A percentile compares a stretch with the other conserved stretches of the same genome.
Evolutionary conservation across 1,139 yeast genomes (phyloP).

Genomic region (Saccharomycopsis hybrid): DNA sequence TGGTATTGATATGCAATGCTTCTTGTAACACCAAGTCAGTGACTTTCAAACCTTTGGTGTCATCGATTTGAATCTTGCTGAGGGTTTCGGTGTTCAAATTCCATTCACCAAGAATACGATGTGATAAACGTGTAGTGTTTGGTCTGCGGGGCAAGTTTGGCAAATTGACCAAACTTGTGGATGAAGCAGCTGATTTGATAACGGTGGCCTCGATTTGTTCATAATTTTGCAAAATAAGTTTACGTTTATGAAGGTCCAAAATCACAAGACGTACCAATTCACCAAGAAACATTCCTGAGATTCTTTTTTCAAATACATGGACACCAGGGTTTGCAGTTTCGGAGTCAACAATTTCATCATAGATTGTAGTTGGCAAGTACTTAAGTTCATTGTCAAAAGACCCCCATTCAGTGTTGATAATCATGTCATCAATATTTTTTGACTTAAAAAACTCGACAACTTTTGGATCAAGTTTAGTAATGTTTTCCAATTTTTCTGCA

Average conservation of each 20-base stretch:
- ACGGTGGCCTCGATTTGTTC: conserved; percentile 23
- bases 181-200: conserved; percentile 11
- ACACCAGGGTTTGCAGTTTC: conserved; percentile 77
- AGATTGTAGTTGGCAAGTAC: conserved; percentile 67
- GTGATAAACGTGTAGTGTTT: conserved; percentile 43
- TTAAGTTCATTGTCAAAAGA: conserved; percentile 79
- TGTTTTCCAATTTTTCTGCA: conserved; percentile 62
- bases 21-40: conserved; percentile 61
- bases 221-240: conserved; percentile 51
- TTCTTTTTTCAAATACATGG: conserved; percentile 90
- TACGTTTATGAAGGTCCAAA: conserved; percentile 55
- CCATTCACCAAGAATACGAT: conserved; percentile 68
- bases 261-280: conserved; percentile 73
- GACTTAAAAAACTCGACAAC: conserved; percentile 36
- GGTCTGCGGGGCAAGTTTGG: conserved; percentile 21
- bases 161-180: conserved; percentile 17
- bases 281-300: conserved; percentile 91
- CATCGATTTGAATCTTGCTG: conserved; percentile 78
- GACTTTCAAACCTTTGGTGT: conserved; percentile 59
- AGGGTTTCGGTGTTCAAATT: conserved; percentile 72
- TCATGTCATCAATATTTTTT: conserved; percentile 62
- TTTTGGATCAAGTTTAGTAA: conserved; percentile 54
- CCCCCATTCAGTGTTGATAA: conserved; percentile 96
- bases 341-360: conserved; percentile 62
- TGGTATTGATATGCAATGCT: conserved; percentile 59